These are phyloP conservation scores for Thuidium tamariscinum DNA, from an alignment of 225 moss, liverwort and hornwort species.

Conservation along the genomic window DNA sequence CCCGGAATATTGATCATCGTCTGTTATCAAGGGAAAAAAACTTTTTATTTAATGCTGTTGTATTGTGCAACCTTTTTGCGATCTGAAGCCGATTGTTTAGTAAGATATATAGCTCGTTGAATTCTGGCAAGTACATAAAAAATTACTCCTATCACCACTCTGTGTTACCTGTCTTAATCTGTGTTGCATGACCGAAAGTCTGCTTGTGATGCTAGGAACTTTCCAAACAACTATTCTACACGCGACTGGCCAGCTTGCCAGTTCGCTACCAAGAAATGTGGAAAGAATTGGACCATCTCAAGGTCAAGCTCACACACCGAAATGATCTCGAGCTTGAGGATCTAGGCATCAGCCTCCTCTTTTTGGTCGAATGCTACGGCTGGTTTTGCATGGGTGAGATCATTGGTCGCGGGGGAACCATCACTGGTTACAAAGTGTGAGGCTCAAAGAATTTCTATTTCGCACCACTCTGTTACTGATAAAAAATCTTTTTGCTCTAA, in stretches of 20 bases:
- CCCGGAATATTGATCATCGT: background rate
- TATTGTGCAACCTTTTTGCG: background rate
- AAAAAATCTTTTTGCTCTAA: background rate
- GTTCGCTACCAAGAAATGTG: constrained; percentile 59
- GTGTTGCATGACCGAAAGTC: background rate
- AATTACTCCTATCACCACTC: background rate
- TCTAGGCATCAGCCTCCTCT: constrained; percentile 54
- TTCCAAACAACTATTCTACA: constrained; percentile 14
- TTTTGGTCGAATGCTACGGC: constrained; percentile 66
- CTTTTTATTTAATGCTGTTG: background rate
- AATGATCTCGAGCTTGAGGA: constrained; percentile 73
- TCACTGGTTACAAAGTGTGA: constrained; percentile 69
- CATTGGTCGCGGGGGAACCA: constrained; percentile 67
- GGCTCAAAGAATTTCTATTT: background rate
- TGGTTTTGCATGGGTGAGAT: constrained; percentile 88
- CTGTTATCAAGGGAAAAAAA: background rate
- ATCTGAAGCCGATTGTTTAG: background rate
- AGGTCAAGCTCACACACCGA: constrained; percentile 44
- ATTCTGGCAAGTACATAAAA: background rate
- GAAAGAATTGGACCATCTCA: constrained; percentile 73
- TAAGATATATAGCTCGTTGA: background rate
- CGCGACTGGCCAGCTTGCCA: constrained; percentile 54
- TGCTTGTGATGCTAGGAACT: background rate
- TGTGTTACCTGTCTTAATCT: background rate
- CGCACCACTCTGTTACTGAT: background rate